These are phyloP conservation scores for Lachnum nothofagi DNA, from an alignment of 2,329 filamentous ascomycete genomes.

Conservation along the genomic window DNA sequence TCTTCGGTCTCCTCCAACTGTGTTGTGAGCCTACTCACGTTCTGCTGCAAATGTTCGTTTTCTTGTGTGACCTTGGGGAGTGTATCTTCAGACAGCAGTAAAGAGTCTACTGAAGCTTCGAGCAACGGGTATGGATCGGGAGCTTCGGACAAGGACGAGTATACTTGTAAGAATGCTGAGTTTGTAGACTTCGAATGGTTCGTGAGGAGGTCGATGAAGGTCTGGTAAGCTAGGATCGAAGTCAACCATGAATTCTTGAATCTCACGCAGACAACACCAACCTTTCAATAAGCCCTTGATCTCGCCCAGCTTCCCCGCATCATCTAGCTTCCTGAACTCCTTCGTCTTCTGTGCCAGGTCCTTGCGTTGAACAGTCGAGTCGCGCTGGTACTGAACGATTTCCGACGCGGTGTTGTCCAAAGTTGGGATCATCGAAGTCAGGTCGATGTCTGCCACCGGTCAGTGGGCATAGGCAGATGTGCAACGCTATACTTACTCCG, in stretches of 20 bases:
- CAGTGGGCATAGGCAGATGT: conserved; percentile 9
- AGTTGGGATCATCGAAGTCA: conserved; percentile 74
- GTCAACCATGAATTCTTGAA: conserved; percentile 3
- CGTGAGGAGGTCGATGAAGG: conserved; percentile 91
- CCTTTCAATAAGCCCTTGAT: conserved; percentile 87
- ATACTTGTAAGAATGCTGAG: conserved; percentile 85
- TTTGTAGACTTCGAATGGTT: conserved; percentile 94
- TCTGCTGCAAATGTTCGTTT: conserved; percentile 79
- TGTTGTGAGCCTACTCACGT: conserved; percentile 65
- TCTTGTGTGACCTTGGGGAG: conserved; percentile 84
- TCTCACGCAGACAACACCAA: conserved; percentile 34
- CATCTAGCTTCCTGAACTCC: conserved; percentile 90
- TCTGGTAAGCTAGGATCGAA: conserved; percentile 70
- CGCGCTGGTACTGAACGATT: conserved; percentile 85
- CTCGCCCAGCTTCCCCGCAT: conserved; percentile 78
- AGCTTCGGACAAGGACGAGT: conserved; percentile 88
- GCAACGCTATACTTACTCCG: conserved; percentile 57
- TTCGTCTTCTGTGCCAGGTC: conserved; percentile 99
- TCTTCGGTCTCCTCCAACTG: conserved; percentile 81
- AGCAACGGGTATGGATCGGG: conserved; percentile 94
- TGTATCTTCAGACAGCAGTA: conserved; percentile 87
- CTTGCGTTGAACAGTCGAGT: conserved; percentile 92
- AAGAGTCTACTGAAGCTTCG: conserved; percentile 91
- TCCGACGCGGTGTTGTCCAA: conserved; percentile 94
- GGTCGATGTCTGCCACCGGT: conserved; percentile 65